Conservation (phyloP, 495 filamentous ascomycete species). For the Daldinia caldariorum region DNA sequence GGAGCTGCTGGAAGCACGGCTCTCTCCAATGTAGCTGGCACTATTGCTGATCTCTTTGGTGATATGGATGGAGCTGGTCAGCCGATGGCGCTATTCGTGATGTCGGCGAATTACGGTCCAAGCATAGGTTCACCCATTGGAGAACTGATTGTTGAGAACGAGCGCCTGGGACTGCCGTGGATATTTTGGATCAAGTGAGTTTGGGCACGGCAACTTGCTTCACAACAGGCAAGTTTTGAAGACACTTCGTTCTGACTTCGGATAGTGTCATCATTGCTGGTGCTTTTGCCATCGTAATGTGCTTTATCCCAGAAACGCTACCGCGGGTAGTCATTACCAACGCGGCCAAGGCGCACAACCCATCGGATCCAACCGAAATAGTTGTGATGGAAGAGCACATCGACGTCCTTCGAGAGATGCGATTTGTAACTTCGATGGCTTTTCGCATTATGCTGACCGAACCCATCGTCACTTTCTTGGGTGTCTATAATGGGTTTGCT, state of each 20-base stretch:
- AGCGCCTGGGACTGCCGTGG: constrained; percentile 49
- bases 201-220: background rate
- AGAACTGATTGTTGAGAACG: constrained; percentile 48
- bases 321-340: constrained; percentile 49
- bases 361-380: constrained; percentile 36
- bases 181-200: constrained; percentile 52
- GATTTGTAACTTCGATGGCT: constrained; percentile 53
- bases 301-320: constrained; percentile 51
- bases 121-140: constrained; percentile 51
- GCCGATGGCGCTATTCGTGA: constrained; percentile 53
- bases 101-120: constrained; percentile 50
- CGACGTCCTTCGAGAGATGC: constrained; percentile 48
- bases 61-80: constrained; percentile 51
- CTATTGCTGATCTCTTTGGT: constrained; percentile 52
- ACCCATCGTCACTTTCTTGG: constrained; percentile 50
- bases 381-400: constrained; percentile 42
- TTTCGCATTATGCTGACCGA: constrained; percentile 53
- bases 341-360: constrained; percentile 37
- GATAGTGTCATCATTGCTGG: constrained; percentile 47
- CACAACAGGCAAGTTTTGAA: background rate
- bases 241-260: constrained; percentile 14
- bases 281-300: constrained; percentile 45
- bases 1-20: constrained; percentile 52
- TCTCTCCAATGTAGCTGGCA: constrained; percentile 53
- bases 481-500: constrained; percentile 52